These are phyloP conservation scores for Solanum phureja DNA, from an alignment of 257 asterid genomes.

Conservation along the genomic window DNA sequence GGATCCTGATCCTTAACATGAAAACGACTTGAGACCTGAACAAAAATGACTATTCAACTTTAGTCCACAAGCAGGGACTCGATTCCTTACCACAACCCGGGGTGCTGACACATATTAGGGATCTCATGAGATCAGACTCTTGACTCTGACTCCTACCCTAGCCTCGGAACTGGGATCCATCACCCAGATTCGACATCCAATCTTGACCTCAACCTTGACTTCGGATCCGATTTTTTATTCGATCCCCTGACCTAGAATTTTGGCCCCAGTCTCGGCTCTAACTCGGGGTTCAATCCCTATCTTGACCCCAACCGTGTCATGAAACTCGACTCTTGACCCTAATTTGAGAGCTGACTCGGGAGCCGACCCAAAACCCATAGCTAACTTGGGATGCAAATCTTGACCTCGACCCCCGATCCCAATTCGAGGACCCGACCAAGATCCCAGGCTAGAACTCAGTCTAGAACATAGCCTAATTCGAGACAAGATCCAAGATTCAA, in stretches of 20 bases:
- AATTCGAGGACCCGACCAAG: not conserved
- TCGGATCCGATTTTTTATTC: fast-evolving
- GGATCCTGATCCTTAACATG: no score
- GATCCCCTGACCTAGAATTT: not conserved
- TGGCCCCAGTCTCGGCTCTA: not conserved
- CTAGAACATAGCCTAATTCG: not conserved
- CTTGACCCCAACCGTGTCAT: not conserved
- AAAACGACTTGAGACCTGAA: no score
- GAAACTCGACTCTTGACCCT: not conserved
- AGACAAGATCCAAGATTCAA: not conserved
- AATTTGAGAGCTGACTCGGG: not conserved
- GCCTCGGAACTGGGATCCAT: not conserved
- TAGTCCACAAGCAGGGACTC: not conserved
- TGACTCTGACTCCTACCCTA: no score
- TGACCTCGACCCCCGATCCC: not conserved
- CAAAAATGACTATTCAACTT: no score
- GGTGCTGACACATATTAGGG: not conserved
- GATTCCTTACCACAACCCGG: not conserved
- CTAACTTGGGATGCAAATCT: no score
- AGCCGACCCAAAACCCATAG: fast-evolving
- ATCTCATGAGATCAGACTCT: not conserved
- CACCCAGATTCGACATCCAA: fast-evolving
- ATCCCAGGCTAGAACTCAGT: not conserved
- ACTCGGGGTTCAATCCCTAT: not conserved
- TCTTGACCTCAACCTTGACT: not conserved